A percentile compares a stretch with the other conserved stretches of the same genome.
phyloP scores from a whole-genome alignment of 345 rosid genomes.

The Theobroma cacao region DNA sequence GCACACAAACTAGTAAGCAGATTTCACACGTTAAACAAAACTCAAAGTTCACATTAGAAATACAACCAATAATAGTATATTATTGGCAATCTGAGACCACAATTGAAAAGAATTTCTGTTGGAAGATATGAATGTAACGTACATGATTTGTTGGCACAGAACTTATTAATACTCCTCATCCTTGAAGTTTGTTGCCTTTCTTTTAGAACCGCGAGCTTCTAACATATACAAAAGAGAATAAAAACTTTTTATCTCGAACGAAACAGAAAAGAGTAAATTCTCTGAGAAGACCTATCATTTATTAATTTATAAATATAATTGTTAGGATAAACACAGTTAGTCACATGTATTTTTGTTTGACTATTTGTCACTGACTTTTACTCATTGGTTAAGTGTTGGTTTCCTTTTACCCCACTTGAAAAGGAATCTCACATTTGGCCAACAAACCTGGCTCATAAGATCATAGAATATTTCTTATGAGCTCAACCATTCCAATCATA shows the following conservation, averaged over 20 bases:
- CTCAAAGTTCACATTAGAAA: background rate
- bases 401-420: background rate
- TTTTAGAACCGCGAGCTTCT: slow-evolving; percentile 52
- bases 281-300: slow-evolving; percentile 4
- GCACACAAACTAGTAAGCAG: slow-evolving; percentile 22
- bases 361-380: background rate
- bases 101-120: background rate
- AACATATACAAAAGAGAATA: slow-evolving; percentile 2
- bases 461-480: background rate
- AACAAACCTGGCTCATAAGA: background rate
- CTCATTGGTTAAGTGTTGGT: background rate
- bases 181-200: slow-evolving; percentile 75
- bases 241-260: slow-evolving; percentile 8
- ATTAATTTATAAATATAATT: background rate
- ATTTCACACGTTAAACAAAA: background rate
- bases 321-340: background rate
- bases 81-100: background rate
- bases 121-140: slow-evolving; percentile 22
- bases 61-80: background rate
- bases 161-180: slow-evolving; percentile 87
- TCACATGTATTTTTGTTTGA: background rate
- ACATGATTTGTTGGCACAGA: slow-evolving; percentile 86
- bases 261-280: slow-evolving; percentile 1
- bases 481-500: background rate
- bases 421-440: background rate